Conservation (phyloP, 1,139 yeast species). For the Tardiomyces digboiensis region DNA sequence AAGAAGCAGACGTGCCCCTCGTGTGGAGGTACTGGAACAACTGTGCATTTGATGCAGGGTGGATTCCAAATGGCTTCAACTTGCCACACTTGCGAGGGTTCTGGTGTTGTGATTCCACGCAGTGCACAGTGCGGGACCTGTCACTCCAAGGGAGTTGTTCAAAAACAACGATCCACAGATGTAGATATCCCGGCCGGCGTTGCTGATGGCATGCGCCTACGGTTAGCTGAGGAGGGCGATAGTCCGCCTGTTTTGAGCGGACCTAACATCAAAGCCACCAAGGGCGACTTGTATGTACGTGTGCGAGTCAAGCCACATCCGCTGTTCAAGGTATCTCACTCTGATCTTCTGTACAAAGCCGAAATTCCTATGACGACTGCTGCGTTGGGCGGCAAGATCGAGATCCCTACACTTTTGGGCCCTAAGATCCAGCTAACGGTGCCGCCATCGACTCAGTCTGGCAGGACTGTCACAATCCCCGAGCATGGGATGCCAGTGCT, state of each 20-base stretch:
- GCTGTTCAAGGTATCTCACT: slow-evolving; percentile 54
- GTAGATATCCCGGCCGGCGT: slow-evolving; percentile 88
- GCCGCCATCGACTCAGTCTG: slow-evolving; percentile 81
- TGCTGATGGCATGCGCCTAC: slow-evolving; percentile 74
- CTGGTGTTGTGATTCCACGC: slow-evolving; percentile 68
- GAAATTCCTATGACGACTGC: slow-evolving; percentile 92
- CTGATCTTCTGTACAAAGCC: slow-evolving; percentile 52
- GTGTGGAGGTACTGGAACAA: slow-evolving; percentile 93
- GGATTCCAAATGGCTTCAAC: slow-evolving; percentile 98
- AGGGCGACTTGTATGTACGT: slow-evolving; percentile 84
- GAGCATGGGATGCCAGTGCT: slow-evolving; percentile 81
- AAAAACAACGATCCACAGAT: slow-evolving; percentile 54
- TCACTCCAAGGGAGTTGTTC: slow-evolving; percentile 83
- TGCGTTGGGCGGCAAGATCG: slow-evolving; percentile 84
- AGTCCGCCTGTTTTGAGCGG: slow-evolving; percentile 48
- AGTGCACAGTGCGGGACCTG: slow-evolving; percentile 70
- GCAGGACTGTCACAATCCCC: slow-evolving; percentile 66
- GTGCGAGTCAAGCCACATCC: slow-evolving; percentile 70
- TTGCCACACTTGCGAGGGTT: slow-evolving; percentile 79
- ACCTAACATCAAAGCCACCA: slow-evolving; percentile 45
- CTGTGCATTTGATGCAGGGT: slow-evolving; percentile 76
- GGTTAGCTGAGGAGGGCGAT: slow-evolving; percentile 87
- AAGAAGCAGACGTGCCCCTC: slow-evolving; percentile 71
- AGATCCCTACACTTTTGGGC: slow-evolving; percentile 82
- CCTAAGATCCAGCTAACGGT: slow-evolving; percentile 63